Base-by-base conservation (phyloP, 441 rosid species). In the Gossypium gossypioides region DNA sequence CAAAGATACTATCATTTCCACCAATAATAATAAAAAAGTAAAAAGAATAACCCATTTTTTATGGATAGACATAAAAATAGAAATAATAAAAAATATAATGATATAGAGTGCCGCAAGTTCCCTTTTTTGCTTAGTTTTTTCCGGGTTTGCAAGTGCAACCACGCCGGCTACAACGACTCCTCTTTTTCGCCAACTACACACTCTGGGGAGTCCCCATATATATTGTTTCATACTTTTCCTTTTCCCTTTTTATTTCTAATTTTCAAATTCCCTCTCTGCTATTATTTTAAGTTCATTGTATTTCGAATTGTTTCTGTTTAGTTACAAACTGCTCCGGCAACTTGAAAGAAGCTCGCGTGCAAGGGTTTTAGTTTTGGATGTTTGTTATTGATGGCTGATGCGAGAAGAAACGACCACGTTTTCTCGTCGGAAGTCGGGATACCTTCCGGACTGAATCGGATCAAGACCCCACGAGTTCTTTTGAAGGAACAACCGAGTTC, bases 391-490 rank as follows among this genome's bases (percentile, higher is more conserved):
- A 75, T 72, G 85, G 79, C 81, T 67, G 84, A 80, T 55, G 57
- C 78, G 71, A 82, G 79, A 72, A 83, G 80, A 1, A 78, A 63
- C 69, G 76, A 74, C 75, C 72, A 56, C 34, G 76, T 79, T 19
- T 71, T 59, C 48, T 77, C 79, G 3, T 69, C 81, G 48, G 79
- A 71, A 62, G 78, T 80, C 16, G 82, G 81, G 78, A 86, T 89
- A 84, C 94, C 94, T 5, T 83, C 88, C 51, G 93, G 94, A 57
- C 76, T 91, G 85, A 89, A 91, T 79, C 91, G 94, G 85, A 89
- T 91, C 81, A 87, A 76, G 80, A 91, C 94, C 61, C 81, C 87
- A 69, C 80, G 78, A 75, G 83, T 78, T 79, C 32, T 65, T 3
- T 57, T 75, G 6, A 78, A 71, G 78, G 76, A 78, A 42, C 79